Conservation (phyloP, 2,329 filamentous ascomycete genomes). For the Claviceps spartinae region DNA sequence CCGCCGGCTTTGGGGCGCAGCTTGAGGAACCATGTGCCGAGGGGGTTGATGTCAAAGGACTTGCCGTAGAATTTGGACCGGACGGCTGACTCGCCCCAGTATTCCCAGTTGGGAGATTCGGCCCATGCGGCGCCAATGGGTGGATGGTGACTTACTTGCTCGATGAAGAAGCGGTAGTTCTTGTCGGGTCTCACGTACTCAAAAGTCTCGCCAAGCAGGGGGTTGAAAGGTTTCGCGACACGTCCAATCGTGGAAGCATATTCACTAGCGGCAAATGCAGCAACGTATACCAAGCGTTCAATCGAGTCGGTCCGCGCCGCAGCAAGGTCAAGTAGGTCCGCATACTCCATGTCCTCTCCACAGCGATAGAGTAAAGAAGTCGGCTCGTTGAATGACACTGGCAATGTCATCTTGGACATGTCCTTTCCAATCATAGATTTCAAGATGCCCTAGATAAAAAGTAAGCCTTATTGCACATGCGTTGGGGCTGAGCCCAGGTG, state of each 20-base stretch:
- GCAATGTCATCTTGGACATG: slow-evolving; percentile 99
- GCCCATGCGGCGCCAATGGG: slow-evolving; percentile 88
- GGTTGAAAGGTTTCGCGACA: slow-evolving; percentile 97
- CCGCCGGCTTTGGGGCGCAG: slow-evolving; percentile 63
- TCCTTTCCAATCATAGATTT: slow-evolving; percentile 99
- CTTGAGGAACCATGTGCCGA: slow-evolving; percentile 92
- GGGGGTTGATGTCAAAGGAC: slow-evolving; percentile 90
- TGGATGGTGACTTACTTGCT: slow-evolving; percentile 96
- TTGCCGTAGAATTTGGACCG: slow-evolving; percentile 96
- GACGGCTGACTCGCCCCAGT: slow-evolving; percentile 90
- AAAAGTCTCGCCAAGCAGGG: slow-evolving; percentile 88
- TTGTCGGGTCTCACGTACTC: slow-evolving; percentile 94
- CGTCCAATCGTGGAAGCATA: slow-evolving; percentile 95
- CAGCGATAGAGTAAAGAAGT: slow-evolving; percentile 91
- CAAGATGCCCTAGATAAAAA: slow-evolving; percentile 57
- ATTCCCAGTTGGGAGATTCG: slow-evolving; percentile 88
- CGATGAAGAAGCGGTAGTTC: slow-evolving; percentile 95
- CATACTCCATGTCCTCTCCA: slow-evolving; percentile 96
- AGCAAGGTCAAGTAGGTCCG: slow-evolving; percentile 78
- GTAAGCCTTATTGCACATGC: not conserved
- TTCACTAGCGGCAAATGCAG: slow-evolving; percentile 89
- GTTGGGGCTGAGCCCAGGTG: too few relatives aligned
- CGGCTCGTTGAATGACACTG: slow-evolving; percentile 96
- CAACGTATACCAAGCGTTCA: slow-evolving; percentile 86
- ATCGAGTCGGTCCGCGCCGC: slow-evolving; percentile 75